These are phyloP conservation scores for Wilhelminamyces savonicus DNA, from an alignment of 805 yeast species.

Conservation along the genomic window DNA sequence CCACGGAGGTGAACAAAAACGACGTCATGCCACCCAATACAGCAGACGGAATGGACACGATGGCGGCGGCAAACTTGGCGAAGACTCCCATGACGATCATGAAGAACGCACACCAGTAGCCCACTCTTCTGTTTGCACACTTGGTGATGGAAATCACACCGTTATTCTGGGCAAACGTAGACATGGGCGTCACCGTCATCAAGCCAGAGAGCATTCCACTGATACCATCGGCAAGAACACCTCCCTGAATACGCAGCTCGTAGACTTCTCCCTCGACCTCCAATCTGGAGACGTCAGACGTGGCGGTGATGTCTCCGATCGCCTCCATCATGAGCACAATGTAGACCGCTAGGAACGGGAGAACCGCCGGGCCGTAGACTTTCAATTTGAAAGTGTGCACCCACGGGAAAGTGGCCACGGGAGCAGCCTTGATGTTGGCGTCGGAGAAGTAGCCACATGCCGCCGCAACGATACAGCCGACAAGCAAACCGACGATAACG, in stretches of 20 bases:
- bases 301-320: conserved; percentile 91
- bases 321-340: conserved; percentile 86
- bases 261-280: conserved; percentile 77
- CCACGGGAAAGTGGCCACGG: conserved; percentile 83
- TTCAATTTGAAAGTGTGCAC: conserved; percentile 71
- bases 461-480: conserved; percentile 90
- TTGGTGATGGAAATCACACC: conserved; percentile 91
- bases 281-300: conserved; percentile 82
- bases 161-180: conserved; percentile 91
- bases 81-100: conserved; percentile 81
- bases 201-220: conserved; percentile 74
- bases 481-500: conserved; percentile 74
- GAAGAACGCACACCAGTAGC: conserved; percentile 76
- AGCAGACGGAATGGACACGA: conserved; percentile 62
- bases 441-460: conserved; percentile 77
- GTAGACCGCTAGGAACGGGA: conserved; percentile 81
- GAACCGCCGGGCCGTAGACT: conserved; percentile 79
- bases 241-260: conserved; percentile 89
- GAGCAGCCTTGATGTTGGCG: conserved; percentile 57
- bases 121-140: conserved; percentile 81
- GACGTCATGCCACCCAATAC: conserved; percentile 83
- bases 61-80: conserved; percentile 44
- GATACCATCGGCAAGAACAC: conserved; percentile 82
- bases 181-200: conserved; percentile 82
- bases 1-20: conserved; percentile 69